A percentile compares a stretch with the other conserved stretches of the same genome.
Conservation (phyloP, 805 yeast species). For the Schwanniomyces sp. region DNA sequence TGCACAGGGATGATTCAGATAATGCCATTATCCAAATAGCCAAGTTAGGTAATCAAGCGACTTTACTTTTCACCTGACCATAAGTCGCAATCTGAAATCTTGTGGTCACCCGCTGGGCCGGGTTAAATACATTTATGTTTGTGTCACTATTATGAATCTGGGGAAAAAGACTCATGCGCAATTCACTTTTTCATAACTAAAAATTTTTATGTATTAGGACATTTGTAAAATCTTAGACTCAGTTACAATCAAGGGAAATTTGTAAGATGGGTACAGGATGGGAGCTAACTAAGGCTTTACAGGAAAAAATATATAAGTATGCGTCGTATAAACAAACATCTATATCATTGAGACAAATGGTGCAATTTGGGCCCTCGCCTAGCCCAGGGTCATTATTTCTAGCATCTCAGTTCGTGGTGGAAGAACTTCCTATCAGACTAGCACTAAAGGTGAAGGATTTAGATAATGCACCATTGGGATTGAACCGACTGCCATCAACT, state of each 20-base stretch:
- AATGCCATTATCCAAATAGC: no score
- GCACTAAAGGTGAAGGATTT: constrained; percentile 85
- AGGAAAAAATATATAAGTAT: constrained; percentile 58
- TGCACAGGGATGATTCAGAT: no score
- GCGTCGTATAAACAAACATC: constrained; percentile 82
- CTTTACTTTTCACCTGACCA: no score
- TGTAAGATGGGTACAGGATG: constrained; percentile 43
- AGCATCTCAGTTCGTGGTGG: constrained; percentile 81
- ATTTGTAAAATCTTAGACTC: background rate
- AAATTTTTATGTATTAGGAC: background rate
- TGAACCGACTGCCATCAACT: constrained; percentile 73
- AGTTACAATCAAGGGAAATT: background rate
- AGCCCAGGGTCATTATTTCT: constrained; percentile 75
- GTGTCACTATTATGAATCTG: background rate
- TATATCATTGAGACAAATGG: constrained; percentile 84
- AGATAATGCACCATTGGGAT: constrained; percentile 75
- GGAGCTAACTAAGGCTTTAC: constrained; percentile 50
- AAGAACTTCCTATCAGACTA: constrained; percentile 82
- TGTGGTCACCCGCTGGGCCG: background rate
- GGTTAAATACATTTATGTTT: background rate
- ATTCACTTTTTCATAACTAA: background rate
- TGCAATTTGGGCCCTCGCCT: constrained; percentile 82
- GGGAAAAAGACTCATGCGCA: background rate
- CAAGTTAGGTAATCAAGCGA: no score
- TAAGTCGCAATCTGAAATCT: background rate